Percentiles rank a stretch among this genome's conserved stretches.
Conservation (phyloP, 768 basidiomycete genomes). For the Hortiboletus flavorubellus region DNA sequence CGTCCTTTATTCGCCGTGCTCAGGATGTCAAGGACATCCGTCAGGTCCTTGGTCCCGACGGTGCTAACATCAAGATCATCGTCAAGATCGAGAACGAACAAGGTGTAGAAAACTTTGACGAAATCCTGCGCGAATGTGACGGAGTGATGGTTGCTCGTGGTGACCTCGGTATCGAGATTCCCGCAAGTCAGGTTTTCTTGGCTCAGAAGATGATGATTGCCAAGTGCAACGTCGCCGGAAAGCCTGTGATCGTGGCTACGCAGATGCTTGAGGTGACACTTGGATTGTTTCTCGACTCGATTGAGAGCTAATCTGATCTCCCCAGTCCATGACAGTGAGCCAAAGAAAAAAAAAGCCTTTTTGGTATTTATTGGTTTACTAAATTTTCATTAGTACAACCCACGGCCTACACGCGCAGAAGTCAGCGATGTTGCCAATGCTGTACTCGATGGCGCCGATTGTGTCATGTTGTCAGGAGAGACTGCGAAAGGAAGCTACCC, state of each 20-base stretch:
- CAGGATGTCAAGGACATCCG: constrained; percentile 95
- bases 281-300: neutral
- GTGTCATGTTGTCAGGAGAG: constrained; percentile 99
- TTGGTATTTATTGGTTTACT: neutral
- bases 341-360: neutral
- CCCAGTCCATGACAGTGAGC: constrained; percentile 87
- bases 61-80: constrained; percentile 96
- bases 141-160: constrained; percentile 99
- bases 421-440: constrained; percentile 99
- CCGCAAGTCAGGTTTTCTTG: constrained; percentile 98
- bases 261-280: constrained; percentile 92
- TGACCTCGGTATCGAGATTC: constrained; percentile 99
- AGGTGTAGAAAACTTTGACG: constrained; percentile 98
- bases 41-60: constrained; percentile 89
- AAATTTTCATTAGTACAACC: constrained; percentile 77
- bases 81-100: constrained; percentile 99
- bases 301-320: constrained; percentile 9
- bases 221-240: constrained; percentile 97
- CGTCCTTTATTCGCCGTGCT: constrained; percentile 95
- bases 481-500: constrained; percentile 98
- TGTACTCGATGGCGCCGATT: constrained; percentile 97
- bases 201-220: constrained; percentile 99
- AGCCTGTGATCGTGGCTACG: constrained; percentile 97
- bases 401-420: constrained; percentile 97
- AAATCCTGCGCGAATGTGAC: constrained; percentile 91